Conservation (phyloP, 2,329 filamentous ascomycete species). For the Tolypocladium paradoxum region DNA sequence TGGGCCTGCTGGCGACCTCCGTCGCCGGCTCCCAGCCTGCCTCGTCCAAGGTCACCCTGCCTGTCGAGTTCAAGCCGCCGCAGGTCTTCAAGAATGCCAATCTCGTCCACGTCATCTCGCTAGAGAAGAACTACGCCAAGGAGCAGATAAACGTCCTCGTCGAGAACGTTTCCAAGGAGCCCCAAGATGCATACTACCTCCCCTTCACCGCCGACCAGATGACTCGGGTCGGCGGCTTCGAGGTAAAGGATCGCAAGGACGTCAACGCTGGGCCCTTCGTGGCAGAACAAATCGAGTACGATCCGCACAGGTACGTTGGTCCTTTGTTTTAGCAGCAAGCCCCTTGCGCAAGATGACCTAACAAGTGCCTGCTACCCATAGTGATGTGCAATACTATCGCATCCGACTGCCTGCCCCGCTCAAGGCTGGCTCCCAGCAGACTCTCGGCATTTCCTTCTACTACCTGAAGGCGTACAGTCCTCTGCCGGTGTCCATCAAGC, state of each 20-base stretch:
- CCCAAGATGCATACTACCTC: constrained; percentile 84
- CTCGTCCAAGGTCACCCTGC: constrained; percentile 48
- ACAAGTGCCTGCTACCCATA: constrained; percentile 20
- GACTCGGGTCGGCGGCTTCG: constrained; percentile 69
- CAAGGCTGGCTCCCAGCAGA: constrained; percentile 66
- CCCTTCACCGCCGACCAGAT: constrained; percentile 73
- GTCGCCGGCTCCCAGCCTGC: constrained; percentile 30
- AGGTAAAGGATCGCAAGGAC: constrained; percentile 89
- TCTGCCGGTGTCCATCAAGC: constrained; percentile 71
- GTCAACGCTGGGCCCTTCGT: constrained; percentile 54
- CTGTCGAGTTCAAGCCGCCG: constrained; percentile 67
- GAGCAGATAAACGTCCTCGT: constrained; percentile 91
- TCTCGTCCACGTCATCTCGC: constrained; percentile 76
- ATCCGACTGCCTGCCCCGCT: constrained; percentile 70
- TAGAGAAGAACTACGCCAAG: constrained; percentile 86
- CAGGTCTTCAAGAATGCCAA: constrained; percentile 93
- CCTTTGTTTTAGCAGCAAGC: neutral
- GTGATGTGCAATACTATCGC: constrained; percentile 71
- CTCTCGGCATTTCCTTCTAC: constrained; percentile 77
- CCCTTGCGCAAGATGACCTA: neutral
- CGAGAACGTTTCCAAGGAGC: constrained; percentile 69
- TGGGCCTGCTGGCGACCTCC: constrained; percentile 43
- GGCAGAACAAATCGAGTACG: constrained; percentile 56
- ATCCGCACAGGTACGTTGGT: constrained; percentile 41
- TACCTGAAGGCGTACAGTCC: constrained; percentile 69